Base-by-base conservation (phyloP, 139 green algal species). In the Volvox reticuliferus region DNA sequence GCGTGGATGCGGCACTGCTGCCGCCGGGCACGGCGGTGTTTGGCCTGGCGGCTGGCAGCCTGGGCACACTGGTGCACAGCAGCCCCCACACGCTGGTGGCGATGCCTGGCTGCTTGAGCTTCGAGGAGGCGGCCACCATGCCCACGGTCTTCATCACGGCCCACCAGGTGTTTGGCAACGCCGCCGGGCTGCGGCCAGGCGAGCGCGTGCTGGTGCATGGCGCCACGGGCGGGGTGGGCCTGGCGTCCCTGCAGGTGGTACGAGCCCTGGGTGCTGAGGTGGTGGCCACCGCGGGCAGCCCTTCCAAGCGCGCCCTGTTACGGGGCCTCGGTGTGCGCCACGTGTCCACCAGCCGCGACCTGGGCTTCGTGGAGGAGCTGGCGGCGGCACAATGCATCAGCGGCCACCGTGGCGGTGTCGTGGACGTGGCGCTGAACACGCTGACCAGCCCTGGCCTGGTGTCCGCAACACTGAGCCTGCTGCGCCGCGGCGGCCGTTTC, bases 381-480 rank as follows among this genome's bases (percentile, higher is more conserved):
- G n/a, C 84, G 33, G 55, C 44, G 44, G 9, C 63, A 18, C 35
- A 90, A 82, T 0, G 76, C 71, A 79, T 35, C 71, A 50, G 77
- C 77, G 68, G 88, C 69, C 32, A 55, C 68, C 36, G 62, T 32
- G 82, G 87, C 37, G 93, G 88, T 36, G 79, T 88, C 24, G 84
- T 92, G 35, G 87, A 96, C 75, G 91, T 95, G 67, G 92, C 95
- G 63, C 91, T 99, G 36, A 98, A 99, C 94, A 97, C 94, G 13
- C 93, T 99, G 89, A 99, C 97, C n/a, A 96, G 93, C 37, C 94
- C 96, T 2, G 97, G 97, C 80, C 96, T 99, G 93, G 97, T 98
- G 79, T 94, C 92, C 1, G 97, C 92, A 18, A 96, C 95, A 16
- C 82, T 98, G 75, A 91, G 95, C 21, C 78, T 92, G 32, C 78